Percentiles rank a stretch among this genome's conserved stretches.
Evolutionary conservation across 2,329 filamentous ascomycete species (phyloP).

Genomic region (Beauveria brongniartii): DNA sequence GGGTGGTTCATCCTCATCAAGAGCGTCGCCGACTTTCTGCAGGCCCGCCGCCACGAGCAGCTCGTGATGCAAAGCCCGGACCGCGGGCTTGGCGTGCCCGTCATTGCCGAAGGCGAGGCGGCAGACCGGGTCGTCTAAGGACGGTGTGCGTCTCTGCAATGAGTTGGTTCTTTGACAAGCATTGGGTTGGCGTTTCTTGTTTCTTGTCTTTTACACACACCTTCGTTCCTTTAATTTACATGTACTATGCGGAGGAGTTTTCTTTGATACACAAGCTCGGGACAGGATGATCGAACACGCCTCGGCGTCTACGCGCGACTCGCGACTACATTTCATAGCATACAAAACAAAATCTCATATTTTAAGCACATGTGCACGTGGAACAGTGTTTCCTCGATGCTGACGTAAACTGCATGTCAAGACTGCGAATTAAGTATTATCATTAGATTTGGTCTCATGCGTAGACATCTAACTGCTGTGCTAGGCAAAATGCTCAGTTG

Average conservation of each 20-base stretch:
- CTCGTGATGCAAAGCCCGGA: constrained; percentile 90
- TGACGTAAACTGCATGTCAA: not conserved
- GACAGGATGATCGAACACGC: not conserved
- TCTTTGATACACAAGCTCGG: not conserved
- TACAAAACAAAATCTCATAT: constrained; percentile 6
- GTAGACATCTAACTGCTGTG: constrained; percentile 2
- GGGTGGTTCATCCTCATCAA: constrained; percentile 97
- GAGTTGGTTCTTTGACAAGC: not conserved
- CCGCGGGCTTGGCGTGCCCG: constrained; percentile 71
- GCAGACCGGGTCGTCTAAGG: constrained; percentile 65
- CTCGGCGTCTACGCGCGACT: constrained; percentile 2
- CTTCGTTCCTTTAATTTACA: constrained; percentile 5
- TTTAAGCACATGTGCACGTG: not conserved
- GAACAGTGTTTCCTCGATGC: not conserved
- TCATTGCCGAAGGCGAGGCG: constrained; percentile 79
- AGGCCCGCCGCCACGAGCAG: constrained; percentile 83
- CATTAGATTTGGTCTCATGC: not conserved
- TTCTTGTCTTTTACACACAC: not conserved
- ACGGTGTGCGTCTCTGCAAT: not conserved
- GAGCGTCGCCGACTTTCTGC: constrained; percentile 83
- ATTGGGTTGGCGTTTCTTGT: constrained; percentile 6
- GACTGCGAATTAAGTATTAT: not conserved
- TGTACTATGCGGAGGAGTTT: not conserved
- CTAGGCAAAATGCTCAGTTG: not conserved
- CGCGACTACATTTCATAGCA: constrained; percentile 9